phyloP scores from a whole-genome alignment of 1,139 yeast genomes.

The Taphrina betulina region DNA sequence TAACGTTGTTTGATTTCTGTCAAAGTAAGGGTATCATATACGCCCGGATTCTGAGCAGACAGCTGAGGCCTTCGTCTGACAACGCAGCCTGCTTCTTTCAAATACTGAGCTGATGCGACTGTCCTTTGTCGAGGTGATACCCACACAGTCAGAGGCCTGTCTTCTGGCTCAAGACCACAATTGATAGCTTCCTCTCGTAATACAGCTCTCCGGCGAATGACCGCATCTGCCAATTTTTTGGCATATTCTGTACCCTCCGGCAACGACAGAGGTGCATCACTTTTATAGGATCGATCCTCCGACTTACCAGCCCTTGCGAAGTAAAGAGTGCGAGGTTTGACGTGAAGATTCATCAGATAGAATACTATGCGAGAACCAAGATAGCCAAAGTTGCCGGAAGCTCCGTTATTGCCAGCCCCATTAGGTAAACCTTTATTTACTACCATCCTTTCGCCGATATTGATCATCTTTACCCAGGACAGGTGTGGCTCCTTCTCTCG shows the following conservation, averaged over 20 bases:
- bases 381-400: slow-evolving; percentile 27
- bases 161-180: slow-evolving; percentile 12
- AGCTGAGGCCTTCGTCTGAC: slow-evolving; percentile 75
- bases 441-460: slow-evolving; percentile 84
- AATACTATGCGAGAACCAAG: slow-evolving; percentile 71
- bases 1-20: slow-evolving; percentile 59
- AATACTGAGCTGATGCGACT: slow-evolving; percentile 72
- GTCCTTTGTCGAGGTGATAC: slow-evolving; percentile 87
- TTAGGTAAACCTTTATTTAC: slow-evolving; percentile 76
- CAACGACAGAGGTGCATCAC: slow-evolving; percentile 20
- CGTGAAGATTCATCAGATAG: slow-evolving; percentile 44
- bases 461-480: slow-evolving; percentile 75
- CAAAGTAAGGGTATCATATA: slow-evolving; percentile 64
- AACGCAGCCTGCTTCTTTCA: slow-evolving; percentile 54
- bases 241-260: slow-evolving; percentile 47
- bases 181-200: slow-evolving; percentile 36
- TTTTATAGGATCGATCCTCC: slow-evolving; percentile 38
- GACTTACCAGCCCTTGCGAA: slow-evolving; percentile 45
- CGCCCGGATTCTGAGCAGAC: slow-evolving; percentile 90
- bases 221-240: slow-evolving; percentile 46
- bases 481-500: slow-evolving; percentile 52
- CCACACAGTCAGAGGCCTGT: slow-evolving; percentile 57
- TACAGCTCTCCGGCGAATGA: slow-evolving; percentile 45
- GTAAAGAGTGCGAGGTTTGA: slow-evolving; percentile 38
- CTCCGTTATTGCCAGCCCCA: slow-evolving; percentile 41